Conservation (phyloP, 2,329 filamentous ascomycete genomes). For the Pestalotiopsis sp. region DNA sequence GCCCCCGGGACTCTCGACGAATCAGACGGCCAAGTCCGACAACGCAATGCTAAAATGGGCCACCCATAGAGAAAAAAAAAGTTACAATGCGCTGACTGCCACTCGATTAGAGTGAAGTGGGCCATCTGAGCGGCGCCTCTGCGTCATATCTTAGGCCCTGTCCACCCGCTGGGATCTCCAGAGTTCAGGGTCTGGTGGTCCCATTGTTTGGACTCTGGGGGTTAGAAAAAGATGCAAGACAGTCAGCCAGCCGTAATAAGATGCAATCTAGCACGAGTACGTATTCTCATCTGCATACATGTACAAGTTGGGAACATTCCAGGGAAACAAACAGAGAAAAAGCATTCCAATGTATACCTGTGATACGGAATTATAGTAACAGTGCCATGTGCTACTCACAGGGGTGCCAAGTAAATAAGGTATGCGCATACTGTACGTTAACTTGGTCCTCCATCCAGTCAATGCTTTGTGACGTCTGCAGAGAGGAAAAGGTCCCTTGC, state of each 20-base stretch:
- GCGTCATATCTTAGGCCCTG: neutral
- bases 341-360: no score
- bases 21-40: neutral
- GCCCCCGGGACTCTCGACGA: neutral
- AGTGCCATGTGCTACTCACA: no score
- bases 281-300: neutral
- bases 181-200: neutral
- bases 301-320: no score
- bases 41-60: neutral
- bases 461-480: no score
- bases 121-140: neutral
- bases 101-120: neutral
- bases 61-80: no score
- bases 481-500: no score
- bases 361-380: no score
- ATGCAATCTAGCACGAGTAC: neutral
- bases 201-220: neutral
- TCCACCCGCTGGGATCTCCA: neutral
- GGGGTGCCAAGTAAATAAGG: no score
- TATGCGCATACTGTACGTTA: no score
- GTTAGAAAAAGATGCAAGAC: neutral
- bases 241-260: neutral
- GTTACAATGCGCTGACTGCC: neutral
- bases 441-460: no score
- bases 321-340: no score